Base-by-base conservation (phyloP, 345 rosid species). In the Geranium brycei region DNA sequence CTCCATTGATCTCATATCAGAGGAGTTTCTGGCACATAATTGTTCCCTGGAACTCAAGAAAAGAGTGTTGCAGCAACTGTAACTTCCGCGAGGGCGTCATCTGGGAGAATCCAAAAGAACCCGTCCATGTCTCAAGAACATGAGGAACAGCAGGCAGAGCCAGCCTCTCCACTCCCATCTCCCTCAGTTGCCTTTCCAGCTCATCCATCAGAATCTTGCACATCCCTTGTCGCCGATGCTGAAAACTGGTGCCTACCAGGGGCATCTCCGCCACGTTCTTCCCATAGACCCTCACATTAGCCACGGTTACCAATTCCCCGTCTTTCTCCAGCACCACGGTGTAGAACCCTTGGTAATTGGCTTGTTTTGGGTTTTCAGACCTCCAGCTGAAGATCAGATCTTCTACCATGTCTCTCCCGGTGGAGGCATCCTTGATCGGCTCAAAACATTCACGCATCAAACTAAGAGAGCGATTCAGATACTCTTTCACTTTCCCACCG, bases 151-250 rank as follows among this genome's bases (percentile, higher is more conserved):
- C 79, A 15, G 85, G 85, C 56, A 83, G 59, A 7, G 77, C 64
- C 55, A 81, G 16, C 70, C 65, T 77, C 60, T 65, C 41, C 64
- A 83, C 88, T 31, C 85, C 83, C 41, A 83, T 60, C 8, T 55
- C 57, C 61, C 6, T 53, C 3, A 76, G 70, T 59, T 65, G 72
- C 64, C 62, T 68, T 47, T 76, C 76, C 17, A 76, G 72, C 35
- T 71, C 70, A 19, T 62, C 23, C 64, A 76, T 61, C 63, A 76
- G 12, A 5, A 62, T 40, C 31, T 41, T 19, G 30, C 79, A 76
- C 76, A 76, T 68, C 17, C 79, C 79, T 1, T 4, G 56, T 57
- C 75, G 19, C 31, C 73, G 55, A 60, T 62, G 61, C 38, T 31
- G 55, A 10, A 65, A 68, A 18, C 73, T 62, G 62, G 79, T 76